Base-by-base conservation (phyloP, 495 filamentous ascomycete genomes). In the Xanthoparmelia taractica region DNA sequence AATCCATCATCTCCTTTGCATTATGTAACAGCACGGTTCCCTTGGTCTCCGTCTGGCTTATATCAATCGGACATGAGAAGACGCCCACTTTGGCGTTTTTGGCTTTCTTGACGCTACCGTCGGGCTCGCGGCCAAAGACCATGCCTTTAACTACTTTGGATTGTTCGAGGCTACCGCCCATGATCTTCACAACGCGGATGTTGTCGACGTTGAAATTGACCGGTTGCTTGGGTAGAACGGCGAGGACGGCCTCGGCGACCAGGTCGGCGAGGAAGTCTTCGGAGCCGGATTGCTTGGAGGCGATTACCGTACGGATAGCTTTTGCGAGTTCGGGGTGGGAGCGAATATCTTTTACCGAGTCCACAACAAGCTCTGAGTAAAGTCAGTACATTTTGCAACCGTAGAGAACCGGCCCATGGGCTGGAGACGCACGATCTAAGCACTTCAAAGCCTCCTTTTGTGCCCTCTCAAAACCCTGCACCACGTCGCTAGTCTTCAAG, bases 121-220 rank as follows among this genome's bases (percentile, higher is more conserved):
- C 86, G 18, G 95, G 95, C 71, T 96, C 90, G 63, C 94, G 84
- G 63, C 88, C 85, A 73, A 99, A 97, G 36, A 99, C 95, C 95
- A 99, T 99, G 69, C 95, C 95, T 81, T 89, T 96, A 41, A 99
- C 88, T 29, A 99, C 94, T 65, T 85, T 85, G 71, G 89, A 94
- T 76, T 97, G 92, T 71, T 91, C 89, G 71, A 97, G 80, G 72
- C 86, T 90, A 63, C 95, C 94, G 66, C 95, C 95, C 95, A 99
- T 97, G 68, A 99, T 97, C 80, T 99, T 99, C 63, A 99, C 95
- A 63, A 99, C 95, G 57, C 95, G 91, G 67, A 99, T 86, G 72
- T 97, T 99, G 80, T 99, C 95, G 67, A 99, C 95, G 76, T 97
- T 99, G 80, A 99, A 99, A 79, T 97, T 96, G 72, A 80, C 73